Base-by-base conservation (phyloP, 1,284 basidiomycete species). In the Austroboletus novae-zelandiae region DNA sequence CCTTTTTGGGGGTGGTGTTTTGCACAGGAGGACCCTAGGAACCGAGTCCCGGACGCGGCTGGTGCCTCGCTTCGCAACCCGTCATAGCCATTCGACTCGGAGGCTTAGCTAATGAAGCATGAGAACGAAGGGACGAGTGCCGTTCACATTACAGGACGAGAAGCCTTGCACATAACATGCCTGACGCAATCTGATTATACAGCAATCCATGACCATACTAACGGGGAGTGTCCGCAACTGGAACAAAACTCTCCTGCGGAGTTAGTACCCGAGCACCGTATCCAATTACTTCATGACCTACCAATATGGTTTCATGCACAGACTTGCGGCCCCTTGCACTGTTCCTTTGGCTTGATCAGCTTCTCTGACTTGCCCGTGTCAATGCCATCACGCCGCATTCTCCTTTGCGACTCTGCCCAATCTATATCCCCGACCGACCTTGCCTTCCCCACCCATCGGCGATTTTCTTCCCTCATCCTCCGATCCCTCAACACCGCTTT, bases 221-320 rank as follows among this genome's bases (percentile, higher is more conserved):
- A 45, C 49, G 53, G 51, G 58, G 47, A 37, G 42, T 52, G 30
- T 52, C 62, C 66, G 66, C 66, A 57, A 20, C 48, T 66, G 40
- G 25, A 53, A 55, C 52, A 40, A 54, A 51, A 44, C 44, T 39
- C 47, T 61, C 62, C 37, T 65, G 63, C 66, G 67, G 64, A 56
- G 65, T 62, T 68, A 67, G 54, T 67, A 55, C 49, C 64, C 64
- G 64, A 62, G 47, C 34, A 61, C 51, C 54, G 61, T 42, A 57
- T 40, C 58, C 51, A 54, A 65, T 67, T 67, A 64, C 62, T 66
- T 65, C 61, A 64, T 51, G 35, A 40, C 54, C 47, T 51, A 66
- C 66, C 43, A 52, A 67, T 64, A 61, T 64, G 62, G 63, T 64
- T 55, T 65, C 56, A 67, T 67, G 65, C 66, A 66, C 65, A 62